Evolutionary conservation across 345 rosid genomes (phyloP).

Genomic region (Leavenworthia alabamica): DNA sequence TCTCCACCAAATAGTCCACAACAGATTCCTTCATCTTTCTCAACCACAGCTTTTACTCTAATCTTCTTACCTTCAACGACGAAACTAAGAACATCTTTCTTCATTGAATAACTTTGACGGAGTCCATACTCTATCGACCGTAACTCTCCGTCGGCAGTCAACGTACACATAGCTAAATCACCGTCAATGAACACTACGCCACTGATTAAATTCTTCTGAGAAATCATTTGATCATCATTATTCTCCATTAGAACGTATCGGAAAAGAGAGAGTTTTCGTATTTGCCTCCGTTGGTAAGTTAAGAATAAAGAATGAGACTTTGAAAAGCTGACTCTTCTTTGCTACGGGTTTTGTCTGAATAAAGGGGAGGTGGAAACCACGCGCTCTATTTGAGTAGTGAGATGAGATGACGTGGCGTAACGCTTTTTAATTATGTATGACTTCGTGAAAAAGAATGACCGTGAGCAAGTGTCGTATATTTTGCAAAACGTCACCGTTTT

Average conservation of each 20-base stretch:
- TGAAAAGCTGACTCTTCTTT: too few species aligned
- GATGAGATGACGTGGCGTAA: slow-evolving; percentile 20
- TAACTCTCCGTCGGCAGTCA: slow-evolving; percentile 55
- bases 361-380: not conserved
- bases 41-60: slow-evolving; percentile 44
- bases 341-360: not conserved
- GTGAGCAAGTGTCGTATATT: too few species aligned
- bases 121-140: slow-evolving; percentile 34
- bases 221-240: slow-evolving; percentile 7
- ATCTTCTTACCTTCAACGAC: slow-evolving; percentile 44
- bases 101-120: slow-evolving; percentile 32
- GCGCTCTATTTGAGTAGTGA: slow-evolving; percentile 2
- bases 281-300: too few species aligned
- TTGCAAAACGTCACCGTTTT: too few species aligned
- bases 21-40: slow-evolving; percentile 42
- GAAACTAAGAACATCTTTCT: slow-evolving; percentile 69
- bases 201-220: slow-evolving; percentile 18
- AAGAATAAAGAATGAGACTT: too few species aligned
- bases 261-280: too few species aligned
- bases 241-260: slow-evolving; percentile 8
- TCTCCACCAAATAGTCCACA: slow-evolving; percentile 38
- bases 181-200: slow-evolving; percentile 48
- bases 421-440: slow-evolving; percentile 3
- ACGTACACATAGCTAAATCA: slow-evolving; percentile 25
- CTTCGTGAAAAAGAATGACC: too few species aligned